A percentile compares a stretch with the other conserved stretches of the same genome.
Conservation (phyloP, 352 stramenopile genomes). For the Globisporangium lucens region DNA sequence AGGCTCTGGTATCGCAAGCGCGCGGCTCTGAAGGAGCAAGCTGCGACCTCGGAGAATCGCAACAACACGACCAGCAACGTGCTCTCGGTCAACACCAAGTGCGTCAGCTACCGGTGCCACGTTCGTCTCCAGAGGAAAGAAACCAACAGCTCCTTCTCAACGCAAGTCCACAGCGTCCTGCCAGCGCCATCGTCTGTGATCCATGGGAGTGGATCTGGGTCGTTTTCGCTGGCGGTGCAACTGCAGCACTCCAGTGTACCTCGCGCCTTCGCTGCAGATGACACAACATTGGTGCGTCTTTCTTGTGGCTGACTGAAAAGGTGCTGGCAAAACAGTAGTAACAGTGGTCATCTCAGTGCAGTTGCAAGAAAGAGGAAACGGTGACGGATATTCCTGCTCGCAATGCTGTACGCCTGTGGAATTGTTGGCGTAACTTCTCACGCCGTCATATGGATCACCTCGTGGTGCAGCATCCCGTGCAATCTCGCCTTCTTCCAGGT, state of each 20-base stretch:
- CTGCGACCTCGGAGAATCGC: background rate
- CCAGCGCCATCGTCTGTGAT: background rate
- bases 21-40: constrained; percentile 7
- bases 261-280: background rate
- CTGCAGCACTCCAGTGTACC: background rate
- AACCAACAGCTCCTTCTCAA: background rate
- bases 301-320: background rate
- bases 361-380: background rate
- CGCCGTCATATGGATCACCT: background rate
- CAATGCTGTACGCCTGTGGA: background rate
- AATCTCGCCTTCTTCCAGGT: background rate
- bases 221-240: background rate
- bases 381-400: background rate
- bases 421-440: background rate
- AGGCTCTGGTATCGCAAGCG: constrained; percentile 29
- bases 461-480: background rate
- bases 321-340: background rate
- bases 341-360: background rate
- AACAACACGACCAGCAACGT: constrained; percentile 13
- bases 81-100: constrained; percentile 18
- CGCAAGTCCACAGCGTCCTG: background rate
- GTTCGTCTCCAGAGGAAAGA: constrained; percentile 6
- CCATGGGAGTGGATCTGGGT: background rate
- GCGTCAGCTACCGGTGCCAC: constrained; percentile 30
- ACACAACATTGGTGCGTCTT: background rate